Evolutionary conservation across 2,329 filamentous ascomycete genomes (phyloP).

Genomic region (Neofusicoccum laricinum): DNA sequence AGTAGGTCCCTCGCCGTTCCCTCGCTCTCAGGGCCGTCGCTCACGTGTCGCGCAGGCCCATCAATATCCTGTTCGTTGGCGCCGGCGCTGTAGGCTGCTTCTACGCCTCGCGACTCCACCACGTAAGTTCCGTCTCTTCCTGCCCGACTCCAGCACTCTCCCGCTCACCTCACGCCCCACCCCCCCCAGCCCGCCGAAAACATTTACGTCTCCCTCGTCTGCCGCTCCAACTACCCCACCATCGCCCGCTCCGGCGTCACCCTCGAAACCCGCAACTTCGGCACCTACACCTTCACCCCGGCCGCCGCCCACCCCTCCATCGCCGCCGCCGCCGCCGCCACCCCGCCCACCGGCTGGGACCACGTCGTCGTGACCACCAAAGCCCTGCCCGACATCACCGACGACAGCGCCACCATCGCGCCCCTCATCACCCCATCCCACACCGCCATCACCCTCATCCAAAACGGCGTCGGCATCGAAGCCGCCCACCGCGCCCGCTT

Average conservation of each 20-base stretch:
- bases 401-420: conserved; percentile 34
- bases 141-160: not conserved
- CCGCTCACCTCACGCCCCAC: not conserved
- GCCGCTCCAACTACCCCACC: conserved; percentile 68
- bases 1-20: not conserved
- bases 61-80: conserved; percentile 64
- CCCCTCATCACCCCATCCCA: conserved; percentile 35
- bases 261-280: conserved; percentile 64
- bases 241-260: conserved; percentile 61
- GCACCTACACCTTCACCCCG: conserved; percentile 63
- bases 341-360: conserved; percentile 45
- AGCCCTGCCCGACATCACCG: conserved; percentile 36
- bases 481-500: conserved; percentile 51
- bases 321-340: conserved; percentile 49
- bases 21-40: not conserved
- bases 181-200: conserved; percentile 30
- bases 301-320: conserved; percentile 59
- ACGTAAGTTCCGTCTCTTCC: conserved; percentile 37
- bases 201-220: conserved; percentile 65
- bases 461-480: conserved; percentile 63
- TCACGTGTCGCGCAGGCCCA: conserved; percentile 20
- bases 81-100: conserved; percentile 71
- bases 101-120: conserved; percentile 66
- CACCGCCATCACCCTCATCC: conserved; percentile 58
- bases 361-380: conserved; percentile 49